phyloP scores from a whole-genome alignment of 2,329 filamentous ascomycete genomes.

The Aspergillus fructus region DNA sequence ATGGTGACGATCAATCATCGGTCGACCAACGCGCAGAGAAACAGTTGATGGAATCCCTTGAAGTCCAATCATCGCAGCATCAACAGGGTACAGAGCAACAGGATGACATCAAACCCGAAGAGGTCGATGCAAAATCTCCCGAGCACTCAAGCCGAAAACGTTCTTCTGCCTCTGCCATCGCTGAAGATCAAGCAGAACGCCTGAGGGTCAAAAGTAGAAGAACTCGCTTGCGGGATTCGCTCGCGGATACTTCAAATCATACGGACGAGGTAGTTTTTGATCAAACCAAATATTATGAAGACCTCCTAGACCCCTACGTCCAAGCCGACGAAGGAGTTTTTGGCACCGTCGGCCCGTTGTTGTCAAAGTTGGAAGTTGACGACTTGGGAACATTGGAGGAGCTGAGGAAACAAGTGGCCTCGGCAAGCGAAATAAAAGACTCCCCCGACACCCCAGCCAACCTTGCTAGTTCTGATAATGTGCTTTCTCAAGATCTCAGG shows the following conservation, averaged over 20 bases:
- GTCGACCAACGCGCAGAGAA: constrained; percentile 38
- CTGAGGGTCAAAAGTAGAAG: constrained; percentile 60
- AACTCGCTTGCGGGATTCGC: constrained; percentile 59
- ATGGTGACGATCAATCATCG: constrained; percentile 32
- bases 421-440: constrained; percentile 17
- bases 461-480: constrained; percentile 19
- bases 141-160: constrained; percentile 54
- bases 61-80: constrained; percentile 27
- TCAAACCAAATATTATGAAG: constrained; percentile 53
- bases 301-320: constrained; percentile 53
- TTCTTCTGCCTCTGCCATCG: constrained; percentile 59
- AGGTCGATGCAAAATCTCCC: constrained; percentile 34
- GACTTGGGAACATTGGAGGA: constrained; percentile 44
- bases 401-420: constrained; percentile 30
- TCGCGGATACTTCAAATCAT: constrained; percentile 47
- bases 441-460: constrained; percentile 16
- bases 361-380: constrained; percentile 53
- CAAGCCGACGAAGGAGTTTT: constrained; percentile 60
- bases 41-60: constrained; percentile 38
- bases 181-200: constrained; percentile 58
- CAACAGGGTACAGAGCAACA: constrained; percentile 21
- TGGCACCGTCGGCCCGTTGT: constrained; percentile 52
- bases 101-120: constrained; percentile 26
- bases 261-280: constrained; percentile 52
- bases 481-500: constrained; percentile 47